Evolutionary conservation across 2,329 filamentous ascomycete genomes (phyloP).

Genomic region (Orbilia blumenaviensis): DNA sequence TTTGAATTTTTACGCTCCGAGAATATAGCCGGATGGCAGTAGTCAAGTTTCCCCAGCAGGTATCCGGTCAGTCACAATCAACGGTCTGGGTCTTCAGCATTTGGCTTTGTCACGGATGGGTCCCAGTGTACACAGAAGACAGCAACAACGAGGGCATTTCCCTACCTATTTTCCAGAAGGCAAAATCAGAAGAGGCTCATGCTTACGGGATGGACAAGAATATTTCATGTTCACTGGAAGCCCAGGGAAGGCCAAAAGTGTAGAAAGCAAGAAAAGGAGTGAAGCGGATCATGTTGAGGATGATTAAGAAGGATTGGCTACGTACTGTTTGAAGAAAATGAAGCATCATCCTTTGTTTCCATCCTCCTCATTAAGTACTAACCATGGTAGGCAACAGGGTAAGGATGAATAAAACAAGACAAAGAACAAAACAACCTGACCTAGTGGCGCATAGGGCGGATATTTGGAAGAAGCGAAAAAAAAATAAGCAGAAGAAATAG

Average conservation of each 20-base stretch:
- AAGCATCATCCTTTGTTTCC: constrained; percentile 30
- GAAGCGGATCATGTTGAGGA: constrained; percentile 43
- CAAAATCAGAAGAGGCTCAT: constrained; percentile 49
- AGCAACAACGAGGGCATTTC: constrained; percentile 43
- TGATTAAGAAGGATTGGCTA: constrained; percentile 52
- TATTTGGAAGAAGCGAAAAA: constrained; percentile 1
- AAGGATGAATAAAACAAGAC: constrained; percentile 15
- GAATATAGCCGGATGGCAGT: constrained; percentile 5
- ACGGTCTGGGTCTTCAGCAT: constrained; percentile 2
- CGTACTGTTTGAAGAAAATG: constrained; percentile 51
- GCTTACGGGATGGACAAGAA: constrained; percentile 31
- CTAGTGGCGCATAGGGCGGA: background rate
- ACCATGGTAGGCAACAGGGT: constrained; percentile 29
- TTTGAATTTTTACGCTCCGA: constrained; percentile 28
- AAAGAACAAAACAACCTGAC: background rate
- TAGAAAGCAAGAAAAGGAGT: constrained; percentile 10
- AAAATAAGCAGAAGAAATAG: no score
- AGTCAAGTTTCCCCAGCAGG: constrained; percentile 5
- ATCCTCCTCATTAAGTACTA: constrained; percentile 50
- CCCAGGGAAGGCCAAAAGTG: constrained; percentile 20
- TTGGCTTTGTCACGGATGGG: constrained; percentile 11
- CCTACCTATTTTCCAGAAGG: constrained; percentile 50
- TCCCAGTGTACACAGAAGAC: constrained; percentile 49
- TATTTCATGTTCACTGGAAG: constrained; percentile 42
- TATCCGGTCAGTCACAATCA: constrained; percentile 42